phyloP scores from a whole-genome alignment of 345 rosid species.

The Salix viminalis region DNA sequence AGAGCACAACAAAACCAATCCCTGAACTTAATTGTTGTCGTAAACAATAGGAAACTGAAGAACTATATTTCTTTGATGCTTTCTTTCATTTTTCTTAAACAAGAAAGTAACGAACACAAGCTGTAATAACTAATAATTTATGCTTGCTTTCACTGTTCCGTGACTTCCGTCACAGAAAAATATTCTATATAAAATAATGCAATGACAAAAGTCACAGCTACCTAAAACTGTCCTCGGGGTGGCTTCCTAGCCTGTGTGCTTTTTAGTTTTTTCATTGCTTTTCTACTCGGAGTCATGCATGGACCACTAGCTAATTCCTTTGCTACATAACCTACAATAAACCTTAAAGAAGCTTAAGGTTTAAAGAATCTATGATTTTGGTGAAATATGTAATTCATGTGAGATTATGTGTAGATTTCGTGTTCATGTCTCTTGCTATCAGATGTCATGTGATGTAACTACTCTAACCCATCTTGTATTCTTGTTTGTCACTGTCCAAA shows the following conservation, averaged over 20 bases:
- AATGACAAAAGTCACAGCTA: conserved; percentile 16
- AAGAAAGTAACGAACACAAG: too few species aligned
- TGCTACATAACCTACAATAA: too few species aligned
- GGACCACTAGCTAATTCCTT: too few species aligned
- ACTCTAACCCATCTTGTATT: neutral
- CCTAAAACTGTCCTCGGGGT: neutral
- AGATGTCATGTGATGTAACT: neutral
- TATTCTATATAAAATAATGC: conserved; percentile 9
- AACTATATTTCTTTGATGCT: neutral
- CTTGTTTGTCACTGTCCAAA: neutral
- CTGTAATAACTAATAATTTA: neutral
- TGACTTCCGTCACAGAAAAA: conserved; percentile 13
- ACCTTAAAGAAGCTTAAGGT: neutral
- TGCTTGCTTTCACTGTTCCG: conserved; percentile 17
- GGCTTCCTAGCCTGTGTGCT: too few species aligned
- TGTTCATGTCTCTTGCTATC: neutral
- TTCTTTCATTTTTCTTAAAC: conserved; percentile 8
- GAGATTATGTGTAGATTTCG: neutral
- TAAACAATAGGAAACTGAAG: neutral
- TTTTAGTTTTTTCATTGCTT: neutral
- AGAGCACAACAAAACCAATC: neutral
- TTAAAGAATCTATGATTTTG: neutral
- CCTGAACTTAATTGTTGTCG: neutral
- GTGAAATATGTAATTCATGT: neutral
- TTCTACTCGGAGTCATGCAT: neutral